These are phyloP conservation scores for Phytophthora tentaculata DNA, from an alignment of 352 stramenopile species.

Conservation along the genomic window DNA sequence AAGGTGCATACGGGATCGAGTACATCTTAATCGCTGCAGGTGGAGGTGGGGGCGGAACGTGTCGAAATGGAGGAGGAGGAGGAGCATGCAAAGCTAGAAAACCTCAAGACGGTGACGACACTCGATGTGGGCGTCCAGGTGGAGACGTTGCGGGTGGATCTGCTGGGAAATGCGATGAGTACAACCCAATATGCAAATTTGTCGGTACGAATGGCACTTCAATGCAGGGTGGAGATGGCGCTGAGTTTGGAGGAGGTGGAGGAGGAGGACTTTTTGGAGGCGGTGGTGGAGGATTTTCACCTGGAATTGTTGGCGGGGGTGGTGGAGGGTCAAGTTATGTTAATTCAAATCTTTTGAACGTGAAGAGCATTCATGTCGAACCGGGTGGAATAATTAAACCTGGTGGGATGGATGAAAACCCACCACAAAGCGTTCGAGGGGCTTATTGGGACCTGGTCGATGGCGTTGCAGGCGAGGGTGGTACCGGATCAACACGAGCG, in stretches of 20 bases:
- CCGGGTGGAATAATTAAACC: constrained; percentile 40
- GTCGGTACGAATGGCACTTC: constrained; percentile 49
- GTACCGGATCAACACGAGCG: constrained; percentile 35
- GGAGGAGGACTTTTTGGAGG: constrained; percentile 72
- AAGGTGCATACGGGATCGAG: constrained; percentile 69
- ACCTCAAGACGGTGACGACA: constrained; percentile 49
- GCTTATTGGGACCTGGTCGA: constrained; percentile 71
- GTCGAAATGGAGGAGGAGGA: constrained; percentile 63
- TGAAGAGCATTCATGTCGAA: constrained; percentile 56
- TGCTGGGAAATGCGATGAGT: constrained; percentile 59
- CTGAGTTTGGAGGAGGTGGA: constrained; percentile 75
- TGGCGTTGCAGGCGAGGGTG: constrained; percentile 63
- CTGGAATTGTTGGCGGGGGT: constrained; percentile 71
- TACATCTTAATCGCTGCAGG: constrained; percentile 72
- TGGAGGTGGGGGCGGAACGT: constrained; percentile 73
- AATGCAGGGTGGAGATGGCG: constrained; percentile 69
- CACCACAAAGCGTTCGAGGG: constrained; percentile 50
- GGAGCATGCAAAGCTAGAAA: constrained; percentile 30
- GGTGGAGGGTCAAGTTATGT: constrained; percentile 72
- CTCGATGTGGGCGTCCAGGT: constrained; percentile 57
- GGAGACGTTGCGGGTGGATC: constrained; percentile 44
- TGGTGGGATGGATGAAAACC: constrained; percentile 60
- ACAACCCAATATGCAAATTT: constrained; percentile 75
- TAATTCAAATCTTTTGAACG: constrained; percentile 47
- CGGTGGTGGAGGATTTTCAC: constrained; percentile 69